Evolutionary conservation across 176 grass and related monocot species (phyloP), one percentile per base, ranked within the genome.

Genomic region (Hordeum marinum): DNA sequence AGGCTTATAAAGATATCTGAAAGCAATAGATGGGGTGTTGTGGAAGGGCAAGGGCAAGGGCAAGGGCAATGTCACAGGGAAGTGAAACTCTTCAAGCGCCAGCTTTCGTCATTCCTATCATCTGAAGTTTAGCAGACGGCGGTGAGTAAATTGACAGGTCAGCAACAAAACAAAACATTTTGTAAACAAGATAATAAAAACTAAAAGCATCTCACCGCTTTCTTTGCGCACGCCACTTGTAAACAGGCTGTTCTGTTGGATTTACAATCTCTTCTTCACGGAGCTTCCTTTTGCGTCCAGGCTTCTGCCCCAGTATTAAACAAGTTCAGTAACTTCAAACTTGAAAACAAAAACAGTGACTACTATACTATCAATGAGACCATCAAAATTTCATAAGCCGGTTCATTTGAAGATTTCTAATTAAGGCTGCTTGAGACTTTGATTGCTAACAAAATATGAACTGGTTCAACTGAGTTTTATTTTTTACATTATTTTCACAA

Each of bases 281-380:
- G 41, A 99, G 93, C 80, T 99, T 94, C 61, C 93, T 87, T 69
- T 95, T 95, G 68, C 88, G 88, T 12, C 93, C 96, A 80, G 96
- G 86, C 91, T 99, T 99, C 96, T 99, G 84, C 70, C 46, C 42
- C 32, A 62, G 15, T 40, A 78, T 75, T 86, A 74, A 9, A 63
- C 5, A 76, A 76, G 29, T 75, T 75, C n/a, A 64, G 62, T 55
- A 11, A 48, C n/a, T 52, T 23, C 75, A 20, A 54, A 77, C 11
- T 76, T 46, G 77, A 31, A 3, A 59, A 73, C 31, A 41, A 8
- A 61, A 69, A 66, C 10, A 9, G 27, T 35, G 4, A 25, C 26
- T 6, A 26, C 40, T 31, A 0, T 27, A 74, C 41, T 20, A 48
- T 4, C 7, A 3, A 48, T 24, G 4, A 10, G 45, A 27, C 24